Conservation (phyloP, 345 rosid species). For the Murraya paniculata region DNA sequence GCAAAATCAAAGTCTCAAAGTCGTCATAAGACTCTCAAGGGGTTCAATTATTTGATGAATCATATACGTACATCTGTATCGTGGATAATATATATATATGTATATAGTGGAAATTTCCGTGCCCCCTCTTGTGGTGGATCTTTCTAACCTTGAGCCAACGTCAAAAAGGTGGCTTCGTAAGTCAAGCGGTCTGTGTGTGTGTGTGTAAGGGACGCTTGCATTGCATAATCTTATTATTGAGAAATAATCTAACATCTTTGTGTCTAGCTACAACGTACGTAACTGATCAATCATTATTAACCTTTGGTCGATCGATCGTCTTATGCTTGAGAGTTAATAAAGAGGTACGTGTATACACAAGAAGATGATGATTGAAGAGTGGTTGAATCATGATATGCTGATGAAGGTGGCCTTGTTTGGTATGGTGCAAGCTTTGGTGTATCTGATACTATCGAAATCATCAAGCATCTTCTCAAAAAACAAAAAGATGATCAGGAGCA, state of each 20-base stretch:
- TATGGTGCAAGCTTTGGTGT: slow-evolving; percentile 58
- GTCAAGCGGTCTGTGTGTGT: background rate
- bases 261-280: too few relatives aligned
- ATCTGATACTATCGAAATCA: slow-evolving; percentile 56
- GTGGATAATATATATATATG: background rate
- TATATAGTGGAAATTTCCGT: background rate
- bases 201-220: too few relatives aligned
- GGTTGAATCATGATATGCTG: slow-evolving; percentile 13
- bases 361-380: background rate
- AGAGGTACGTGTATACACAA: background rate
- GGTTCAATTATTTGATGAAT: background rate
- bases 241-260: too few relatives aligned
- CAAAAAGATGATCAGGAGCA: background rate
- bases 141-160: background rate
- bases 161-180: slow-evolving; percentile 5
- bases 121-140: background rate
- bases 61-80: background rate
- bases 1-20: background rate
- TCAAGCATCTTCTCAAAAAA: slow-evolving; percentile 55
- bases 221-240: too few relatives aligned
- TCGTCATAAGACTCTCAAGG: background rate
- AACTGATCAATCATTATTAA: too few relatives aligned
- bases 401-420: slow-evolving; percentile 44
- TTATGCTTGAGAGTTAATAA: too few relatives aligned
- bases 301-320: too few relatives aligned